Conservation (phyloP, 2,329 filamentous ascomycete genomes). For the Fusarium keratoplasticum region DNA sequence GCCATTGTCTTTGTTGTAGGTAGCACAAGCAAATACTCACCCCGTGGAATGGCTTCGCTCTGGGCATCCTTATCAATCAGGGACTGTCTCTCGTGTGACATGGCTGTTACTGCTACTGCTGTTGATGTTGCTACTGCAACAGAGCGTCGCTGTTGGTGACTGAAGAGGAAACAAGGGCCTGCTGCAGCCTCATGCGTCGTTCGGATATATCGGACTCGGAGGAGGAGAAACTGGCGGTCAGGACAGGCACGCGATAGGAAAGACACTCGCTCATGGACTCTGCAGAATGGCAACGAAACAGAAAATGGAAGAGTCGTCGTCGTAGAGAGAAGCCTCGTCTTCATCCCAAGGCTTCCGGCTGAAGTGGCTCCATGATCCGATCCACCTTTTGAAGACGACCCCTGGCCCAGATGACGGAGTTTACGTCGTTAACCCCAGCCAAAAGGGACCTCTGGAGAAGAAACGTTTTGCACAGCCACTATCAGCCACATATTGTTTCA, state of each 20-base stretch:
- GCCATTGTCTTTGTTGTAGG: neutral
- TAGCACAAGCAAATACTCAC: slow-evolving; percentile 1
- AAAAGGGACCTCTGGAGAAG: neutral
- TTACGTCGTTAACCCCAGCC: slow-evolving; percentile 2
- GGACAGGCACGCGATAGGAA: neutral
- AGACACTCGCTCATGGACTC: neutral
- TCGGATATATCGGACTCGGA: slow-evolving; percentile 3
- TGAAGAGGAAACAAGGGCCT: neutral
- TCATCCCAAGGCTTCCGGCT: slow-evolving; percentile 19
- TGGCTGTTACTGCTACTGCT: neutral
- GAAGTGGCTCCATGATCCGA: slow-evolving; percentile 9
- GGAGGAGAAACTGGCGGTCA: neutral
- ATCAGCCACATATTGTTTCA: neutral
- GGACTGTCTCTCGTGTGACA: slow-evolving; percentile 22
- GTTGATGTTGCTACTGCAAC: neutral
- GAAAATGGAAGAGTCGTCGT: neutral
- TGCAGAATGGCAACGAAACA: neutral
- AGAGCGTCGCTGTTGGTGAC: neutral
- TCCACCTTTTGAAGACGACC: neutral
- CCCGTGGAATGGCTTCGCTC: slow-evolving; percentile 16
- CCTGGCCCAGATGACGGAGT: slow-evolving; percentile 3
- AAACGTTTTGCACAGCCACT: neutral
- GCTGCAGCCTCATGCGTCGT: slow-evolving; percentile 4
- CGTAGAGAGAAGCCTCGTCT: slow-evolving; percentile 10
- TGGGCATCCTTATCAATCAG: slow-evolving; percentile 19